Percentiles rank a stretch among this genome's conserved stretches.
phyloP scores from a whole-genome alignment of 495 filamentous ascomycete genomes.

The Acidomyces sp. region DNA sequence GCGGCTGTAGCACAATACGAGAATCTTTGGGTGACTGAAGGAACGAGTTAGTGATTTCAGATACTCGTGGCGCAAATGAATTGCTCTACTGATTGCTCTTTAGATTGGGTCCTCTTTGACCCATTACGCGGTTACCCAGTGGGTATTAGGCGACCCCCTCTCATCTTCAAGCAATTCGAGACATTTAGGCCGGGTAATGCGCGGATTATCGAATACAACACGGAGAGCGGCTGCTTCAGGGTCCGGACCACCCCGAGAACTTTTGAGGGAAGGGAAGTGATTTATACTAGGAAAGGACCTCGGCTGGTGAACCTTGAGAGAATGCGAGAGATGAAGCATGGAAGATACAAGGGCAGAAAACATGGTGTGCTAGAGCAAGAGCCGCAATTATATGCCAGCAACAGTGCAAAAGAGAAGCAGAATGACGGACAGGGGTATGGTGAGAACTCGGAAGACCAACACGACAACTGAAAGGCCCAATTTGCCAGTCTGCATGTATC shows the following conservation, averaged over 20 bases:
- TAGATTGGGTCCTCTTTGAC: slow-evolving; percentile 19
- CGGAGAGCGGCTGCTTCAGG: not conserved
- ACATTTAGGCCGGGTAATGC: slow-evolving; percentile 6
- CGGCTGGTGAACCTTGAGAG: slow-evolving; percentile 4
- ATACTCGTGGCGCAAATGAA: no score
- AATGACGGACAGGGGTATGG: no score
- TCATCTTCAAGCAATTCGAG: slow-evolving; percentile 1
- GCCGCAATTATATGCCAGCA: no score
- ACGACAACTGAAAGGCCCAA: no score
- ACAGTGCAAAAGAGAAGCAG: no score
- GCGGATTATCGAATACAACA: slow-evolving; percentile 12
- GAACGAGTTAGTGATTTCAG: no score
- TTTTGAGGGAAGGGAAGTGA: slow-evolving; percentile 3
- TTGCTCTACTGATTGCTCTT: no score
- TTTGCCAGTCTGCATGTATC: no score
- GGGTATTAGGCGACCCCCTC: not conserved
- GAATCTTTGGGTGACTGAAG: no score
- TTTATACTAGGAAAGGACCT: slow-evolving; percentile 4
- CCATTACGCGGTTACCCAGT: slow-evolving; percentile 1
- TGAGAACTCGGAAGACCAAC: no score
- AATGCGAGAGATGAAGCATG: not conserved
- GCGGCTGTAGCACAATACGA: no score
- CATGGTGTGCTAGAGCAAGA: no score
- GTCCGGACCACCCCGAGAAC: slow-evolving; percentile 6
- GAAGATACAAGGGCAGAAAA: not conserved